Evolutionary conservation across 1,139 yeast genomes (phyloP).

Genomic region (Debaryomyces sp.): DNA sequence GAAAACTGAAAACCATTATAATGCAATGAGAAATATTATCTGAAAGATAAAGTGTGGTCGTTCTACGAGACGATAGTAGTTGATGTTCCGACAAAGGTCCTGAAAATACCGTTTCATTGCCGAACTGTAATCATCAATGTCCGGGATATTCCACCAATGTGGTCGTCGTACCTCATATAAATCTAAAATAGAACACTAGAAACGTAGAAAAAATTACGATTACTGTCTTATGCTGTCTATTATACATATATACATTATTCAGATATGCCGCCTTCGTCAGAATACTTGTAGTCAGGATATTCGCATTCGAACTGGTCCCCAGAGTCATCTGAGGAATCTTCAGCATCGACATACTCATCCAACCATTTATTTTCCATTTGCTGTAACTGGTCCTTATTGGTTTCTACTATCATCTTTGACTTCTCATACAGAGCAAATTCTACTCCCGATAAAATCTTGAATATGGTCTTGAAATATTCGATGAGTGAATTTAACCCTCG

Average conservation of each 20-base stretch:
- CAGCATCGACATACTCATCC: slow-evolving; percentile 44
- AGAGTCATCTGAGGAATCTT: slow-evolving; percentile 19
- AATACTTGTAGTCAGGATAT: slow-evolving; percentile 23
- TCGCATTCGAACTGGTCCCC: slow-evolving; percentile 29
- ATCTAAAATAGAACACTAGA: too few relatives aligned
- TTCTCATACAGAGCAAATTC: slow-evolving; percentile 19
- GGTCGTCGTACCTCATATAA: too few relatives aligned
- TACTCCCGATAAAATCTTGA: slow-evolving; percentile 45
- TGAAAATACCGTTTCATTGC: too few relatives aligned
- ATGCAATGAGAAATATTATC: too few relatives aligned
- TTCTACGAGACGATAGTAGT: too few relatives aligned
- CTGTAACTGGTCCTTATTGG: slow-evolving; percentile 26
- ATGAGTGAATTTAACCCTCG: slow-evolving; percentile 75
- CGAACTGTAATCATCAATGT: too few relatives aligned
- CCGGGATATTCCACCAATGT: too few relatives aligned
- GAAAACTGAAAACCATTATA: too few relatives aligned
- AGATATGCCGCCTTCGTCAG: slow-evolving; percentile 29
- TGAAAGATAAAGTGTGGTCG: too few relatives aligned
- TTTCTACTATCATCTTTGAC: slow-evolving; percentile 26
- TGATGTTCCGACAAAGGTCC: too few relatives aligned
- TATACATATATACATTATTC: slow-evolving; percentile 20
- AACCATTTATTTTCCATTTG: slow-evolving; percentile 46
- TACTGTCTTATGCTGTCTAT: background rate
- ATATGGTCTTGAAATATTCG: slow-evolving; percentile 60
- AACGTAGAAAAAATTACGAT: background rate